A percentile compares a stretch with the other conserved stretches of the same genome.
These are phyloP conservation scores for Zasmidium angulare DNA, from an alignment of 2,329 filamentous ascomycete genomes.

Conservation along the genomic window DNA sequence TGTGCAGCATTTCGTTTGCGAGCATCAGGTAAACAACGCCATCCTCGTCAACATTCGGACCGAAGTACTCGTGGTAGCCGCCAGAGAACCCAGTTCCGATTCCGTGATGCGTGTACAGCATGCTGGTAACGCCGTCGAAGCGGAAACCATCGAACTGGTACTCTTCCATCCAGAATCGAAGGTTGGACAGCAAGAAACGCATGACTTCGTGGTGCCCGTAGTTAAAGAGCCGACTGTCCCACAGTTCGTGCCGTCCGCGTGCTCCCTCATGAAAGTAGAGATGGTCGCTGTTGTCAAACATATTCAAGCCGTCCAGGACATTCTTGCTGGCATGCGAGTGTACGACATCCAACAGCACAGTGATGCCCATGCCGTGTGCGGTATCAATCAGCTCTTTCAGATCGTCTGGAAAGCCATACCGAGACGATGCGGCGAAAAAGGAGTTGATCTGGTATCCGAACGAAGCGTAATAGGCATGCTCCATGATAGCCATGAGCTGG, in stretches of 20 bases:
- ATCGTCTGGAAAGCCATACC: conserved; percentile 90
- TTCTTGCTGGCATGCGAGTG: conserved; percentile 99
- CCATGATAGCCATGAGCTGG: conserved; percentile 98
- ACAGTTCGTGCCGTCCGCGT: conserved; percentile 85
- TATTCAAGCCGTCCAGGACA: conserved; percentile 88
- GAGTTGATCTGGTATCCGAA: conserved; percentile 99
- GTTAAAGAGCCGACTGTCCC: conserved; percentile 97
- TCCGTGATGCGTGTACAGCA: conserved; percentile 94
- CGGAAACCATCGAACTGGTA: conserved; percentile 96
- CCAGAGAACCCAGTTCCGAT: conserved; percentile 98
- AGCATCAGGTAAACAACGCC: conserved; percentile 93
- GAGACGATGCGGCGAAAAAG: conserved; percentile 96
- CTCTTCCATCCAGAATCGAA: conserved; percentile 99
- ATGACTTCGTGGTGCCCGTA: conserved; percentile 93
- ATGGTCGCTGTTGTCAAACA: conserved; percentile 93
- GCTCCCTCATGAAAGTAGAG: conserved; percentile 90
- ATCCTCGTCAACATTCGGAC: conserved; percentile 83
- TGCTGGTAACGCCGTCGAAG: conserved; percentile 97
- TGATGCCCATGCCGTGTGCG: conserved; percentile 85
- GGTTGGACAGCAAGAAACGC: conserved; percentile 91
- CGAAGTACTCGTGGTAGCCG: conserved; percentile 98
- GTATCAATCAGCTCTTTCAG: conserved; percentile 96
- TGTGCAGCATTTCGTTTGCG: conserved; percentile 92
- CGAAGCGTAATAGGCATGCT: conserved; percentile 98
- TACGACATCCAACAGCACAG: conserved; percentile 90